Evolutionary conservation across 371 early-diverging fungal genomes (phyloP).

Genomic region (Rhizopus delemar): DNA sequence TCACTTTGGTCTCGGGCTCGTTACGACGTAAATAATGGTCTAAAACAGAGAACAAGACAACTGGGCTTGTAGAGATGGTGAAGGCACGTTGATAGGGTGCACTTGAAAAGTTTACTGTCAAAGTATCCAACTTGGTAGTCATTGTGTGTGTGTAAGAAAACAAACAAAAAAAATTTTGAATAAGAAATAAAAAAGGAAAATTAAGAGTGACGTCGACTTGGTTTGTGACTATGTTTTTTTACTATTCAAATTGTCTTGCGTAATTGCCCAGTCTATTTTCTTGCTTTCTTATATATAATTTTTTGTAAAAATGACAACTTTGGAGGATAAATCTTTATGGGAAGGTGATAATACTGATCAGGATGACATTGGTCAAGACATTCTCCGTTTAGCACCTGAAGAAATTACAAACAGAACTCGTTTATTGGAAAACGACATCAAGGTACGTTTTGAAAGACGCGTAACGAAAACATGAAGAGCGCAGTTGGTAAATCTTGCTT

Average conservation of each 20-base stretch:
- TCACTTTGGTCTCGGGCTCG: constrained; percentile 78
- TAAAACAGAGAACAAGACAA: constrained; percentile 88
- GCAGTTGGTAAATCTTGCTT: background rate
- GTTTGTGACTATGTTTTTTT: constrained; percentile 1
- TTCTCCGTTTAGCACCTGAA: constrained; percentile 84
- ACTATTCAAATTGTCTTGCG: background rate
- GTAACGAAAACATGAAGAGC: background rate
- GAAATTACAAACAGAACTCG: constrained; percentile 91
- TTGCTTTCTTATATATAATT: constrained; percentile 1
- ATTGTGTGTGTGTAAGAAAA: constrained; percentile 14
- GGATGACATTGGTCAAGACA: constrained; percentile 88
- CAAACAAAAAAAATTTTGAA: constrained; percentile 12
- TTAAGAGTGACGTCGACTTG: constrained; percentile 1
- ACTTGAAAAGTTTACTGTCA: constrained; percentile 45
- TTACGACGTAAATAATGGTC: constrained; percentile 90
- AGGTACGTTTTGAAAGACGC: constrained; percentile 57
- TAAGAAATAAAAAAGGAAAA: background rate
- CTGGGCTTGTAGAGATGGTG: constrained; percentile 73
- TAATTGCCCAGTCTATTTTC: constrained; percentile 4
- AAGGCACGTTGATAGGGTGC: constrained; percentile 60
- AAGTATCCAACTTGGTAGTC: constrained; percentile 42
- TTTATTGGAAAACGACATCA: constrained; percentile 95
- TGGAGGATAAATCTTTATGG: constrained; percentile 73
- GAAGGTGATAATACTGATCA: constrained; percentile 53
- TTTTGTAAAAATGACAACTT: constrained; percentile 52